A percentile compares a stretch with the other conserved stretches of the same genome.
Conservation (phyloP, 2,329 filamentous ascomycete genomes). For the Calonectria pseudoreteaudii region DNA sequence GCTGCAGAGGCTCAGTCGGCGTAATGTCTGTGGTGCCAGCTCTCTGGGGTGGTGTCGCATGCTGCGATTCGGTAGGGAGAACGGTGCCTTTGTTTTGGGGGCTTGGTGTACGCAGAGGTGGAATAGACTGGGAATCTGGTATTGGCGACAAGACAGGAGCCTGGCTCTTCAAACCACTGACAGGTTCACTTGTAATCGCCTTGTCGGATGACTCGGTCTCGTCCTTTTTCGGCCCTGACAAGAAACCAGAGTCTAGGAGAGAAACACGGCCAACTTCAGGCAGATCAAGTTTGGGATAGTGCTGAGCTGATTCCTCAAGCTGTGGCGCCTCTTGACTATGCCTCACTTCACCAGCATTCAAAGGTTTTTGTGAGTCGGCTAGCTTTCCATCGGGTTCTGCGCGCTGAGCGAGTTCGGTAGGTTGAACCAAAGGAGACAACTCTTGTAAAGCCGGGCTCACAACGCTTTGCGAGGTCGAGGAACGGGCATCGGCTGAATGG, state of each 20-base stretch:
- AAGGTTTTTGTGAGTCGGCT: slow-evolving; percentile 68
- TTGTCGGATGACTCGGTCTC: slow-evolving; percentile 19
- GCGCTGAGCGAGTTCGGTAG: slow-evolving; percentile 79
- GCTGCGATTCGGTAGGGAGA: slow-evolving; percentile 19
- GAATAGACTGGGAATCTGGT: slow-evolving; percentile 41
- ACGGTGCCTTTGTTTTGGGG: slow-evolving; percentile 35
- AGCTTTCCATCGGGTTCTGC: slow-evolving; percentile 72
- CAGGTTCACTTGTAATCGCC: not conserved
- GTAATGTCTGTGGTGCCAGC: slow-evolving; percentile 45
- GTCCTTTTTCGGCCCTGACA: slow-evolving; percentile 52
- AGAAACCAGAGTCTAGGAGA: slow-evolving; percentile 70
- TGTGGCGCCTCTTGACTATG: not conserved
- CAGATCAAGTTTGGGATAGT: slow-evolving; percentile 57
- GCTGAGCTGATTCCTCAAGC: not conserved
- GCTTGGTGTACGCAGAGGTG: slow-evolving; percentile 50
- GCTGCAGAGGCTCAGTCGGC: slow-evolving; percentile 60
- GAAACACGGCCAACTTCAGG: slow-evolving; percentile 71
- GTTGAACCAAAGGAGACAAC: slow-evolving; percentile 74
- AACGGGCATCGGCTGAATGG: slow-evolving; percentile 35
- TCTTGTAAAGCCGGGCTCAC: slow-evolving; percentile 51
- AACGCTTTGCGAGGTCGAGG: slow-evolving; percentile 39
- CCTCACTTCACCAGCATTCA: slow-evolving; percentile 53
- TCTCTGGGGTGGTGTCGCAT: slow-evolving; percentile 5
- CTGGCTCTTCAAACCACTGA: slow-evolving; percentile 5
- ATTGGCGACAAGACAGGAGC: slow-evolving; percentile 30